Base-by-base conservation (phyloP, 345 rosid species). In the Ceriops zippeliana region DNA sequence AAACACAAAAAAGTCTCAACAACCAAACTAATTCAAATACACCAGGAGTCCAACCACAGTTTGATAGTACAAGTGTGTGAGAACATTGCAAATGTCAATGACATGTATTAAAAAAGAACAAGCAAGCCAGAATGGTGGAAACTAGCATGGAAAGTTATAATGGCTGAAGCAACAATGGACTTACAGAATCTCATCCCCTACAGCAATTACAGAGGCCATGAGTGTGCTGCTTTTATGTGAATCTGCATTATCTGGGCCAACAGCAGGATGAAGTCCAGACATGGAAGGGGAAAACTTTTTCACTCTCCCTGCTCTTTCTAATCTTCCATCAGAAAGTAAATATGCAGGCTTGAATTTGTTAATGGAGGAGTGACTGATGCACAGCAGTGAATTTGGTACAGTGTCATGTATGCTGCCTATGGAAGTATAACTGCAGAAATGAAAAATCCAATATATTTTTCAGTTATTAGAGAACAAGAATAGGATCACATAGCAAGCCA, bases 131-230 rank as follows among this genome's bases (percentile, higher is more conserved):
- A 13, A 61, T 5, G n/a, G 28, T n/a, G 7, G 13, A 75, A 72
- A 65, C 66, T 49, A 65, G 22, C 49, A 67, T 20, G 6, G 7
- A 73, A 46, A 73, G 59, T 17, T 10, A 31, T 70, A 57, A 46
- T 52, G 26, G 16, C 19, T 35, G 67, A 73, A 72, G 69, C 58
- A 79, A 83, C 74, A 66, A 79, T 71, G 65, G 80, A 86, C 99
- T 85, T 91, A 95, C 99, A 95, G 88, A 82, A 95, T 87, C 96
- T 95, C 99, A 85, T 95, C 97, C 15, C 98, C 98, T 32, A 95
- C 96, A 63, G 87, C 86, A 67, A 95, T 87, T 24, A 77, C 84
- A 26, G 99, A 85, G 65, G 90, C 90, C 61, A 79, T 78, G 62
- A 82, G 82, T 74, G 74, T 80, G 80, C 86, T 76, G 54, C 78